Percentiles rank a stretch among this genome's conserved stretches.
phyloP scores from a whole-genome alignment of 2,329 filamentous ascomycete species.

The Fusarium xyrophilum region DNA sequence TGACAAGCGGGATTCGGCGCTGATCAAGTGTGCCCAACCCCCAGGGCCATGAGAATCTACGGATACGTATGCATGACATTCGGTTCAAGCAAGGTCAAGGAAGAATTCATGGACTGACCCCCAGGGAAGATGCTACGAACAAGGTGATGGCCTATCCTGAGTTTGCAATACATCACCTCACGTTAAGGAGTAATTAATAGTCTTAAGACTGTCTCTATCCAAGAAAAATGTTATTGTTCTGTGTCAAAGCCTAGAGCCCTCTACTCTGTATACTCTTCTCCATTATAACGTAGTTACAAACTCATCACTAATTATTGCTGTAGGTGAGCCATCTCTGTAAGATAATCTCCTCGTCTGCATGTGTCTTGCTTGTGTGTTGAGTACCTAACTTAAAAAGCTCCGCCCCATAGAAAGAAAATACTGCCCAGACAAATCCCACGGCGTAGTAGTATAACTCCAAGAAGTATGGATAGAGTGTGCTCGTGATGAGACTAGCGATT shows the following conservation, averaged over 20 bases:
- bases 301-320: not conserved
- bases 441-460: not conserved
- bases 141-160: not conserved
- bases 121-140: conserved; percentile 4
- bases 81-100: conserved; percentile 1
- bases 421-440: not conserved
- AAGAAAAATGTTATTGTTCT: not conserved
- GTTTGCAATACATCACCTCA: not conserved
- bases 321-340: not conserved
- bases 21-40: not conserved
- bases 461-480: conserved; percentile 14
- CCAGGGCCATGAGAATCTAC: not conserved
- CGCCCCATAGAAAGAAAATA: conserved; percentile 6
- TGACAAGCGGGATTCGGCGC: conserved; percentile 25
- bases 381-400: not conserved
- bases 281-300: not conserved
- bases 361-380: conserved; percentile 24
- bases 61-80: not conserved
- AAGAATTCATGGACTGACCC: not conserved
- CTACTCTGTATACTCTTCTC: not conserved
- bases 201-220: not conserved
- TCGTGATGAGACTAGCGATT: not conserved
- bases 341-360: conserved; percentile 23
- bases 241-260: not conserved
- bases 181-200: not conserved